Evolutionary conservation across 2,329 filamentous ascomycete genomes (phyloP), one percentile per base, ranked within the genome.

Genomic region (Xenoacremonium recifei): DNA sequence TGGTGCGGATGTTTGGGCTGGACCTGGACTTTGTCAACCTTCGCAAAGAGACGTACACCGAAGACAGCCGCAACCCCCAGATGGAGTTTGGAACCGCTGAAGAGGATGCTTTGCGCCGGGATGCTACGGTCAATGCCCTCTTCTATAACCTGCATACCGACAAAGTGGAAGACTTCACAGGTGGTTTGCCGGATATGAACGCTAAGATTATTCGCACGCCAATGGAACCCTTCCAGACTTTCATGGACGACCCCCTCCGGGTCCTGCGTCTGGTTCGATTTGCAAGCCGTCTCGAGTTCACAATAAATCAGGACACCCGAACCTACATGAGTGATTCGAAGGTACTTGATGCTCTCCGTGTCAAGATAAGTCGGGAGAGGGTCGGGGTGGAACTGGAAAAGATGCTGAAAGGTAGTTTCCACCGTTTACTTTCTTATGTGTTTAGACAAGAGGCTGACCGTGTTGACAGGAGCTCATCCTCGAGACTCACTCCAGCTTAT

Each of bases 1-100:
- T 89, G 9, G 89, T 87, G 18, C 86, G 77, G 51, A 82, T 97
- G 44, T 84, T 96, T 58, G 89, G 87, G 1, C 76, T 95, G 36
- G 92, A 97, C 59, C 79, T 96, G 35, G 92, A 99, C 62, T 84
- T 99, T 59, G 93, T 99, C 55, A 99, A 97, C 62, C 72, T 97
- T 35, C 80, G 92, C 34, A 95, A 90, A 61, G 93, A 97, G 68
- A 91, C 85, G 1, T 97, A 97, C 56, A 79, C 84, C 1, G 84
- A 89, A n/a, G 82, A 93, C 45, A 95, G 88, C 59, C 82, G 93
- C 25, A 96, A 95, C 57, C 92, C 92, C 2, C 77, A 89, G 55
- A 87, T 97, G 77, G 90, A 96, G 62, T 96, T 96, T 64, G 93
- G 92, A 5, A 96, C 89, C 0, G 85, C 92, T 1, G 78, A 87